Evolutionary conservation across 331 rosid species (phyloP), one percentile per base, ranked within the genome.

Genomic region (Acacia concinna): DNA sequence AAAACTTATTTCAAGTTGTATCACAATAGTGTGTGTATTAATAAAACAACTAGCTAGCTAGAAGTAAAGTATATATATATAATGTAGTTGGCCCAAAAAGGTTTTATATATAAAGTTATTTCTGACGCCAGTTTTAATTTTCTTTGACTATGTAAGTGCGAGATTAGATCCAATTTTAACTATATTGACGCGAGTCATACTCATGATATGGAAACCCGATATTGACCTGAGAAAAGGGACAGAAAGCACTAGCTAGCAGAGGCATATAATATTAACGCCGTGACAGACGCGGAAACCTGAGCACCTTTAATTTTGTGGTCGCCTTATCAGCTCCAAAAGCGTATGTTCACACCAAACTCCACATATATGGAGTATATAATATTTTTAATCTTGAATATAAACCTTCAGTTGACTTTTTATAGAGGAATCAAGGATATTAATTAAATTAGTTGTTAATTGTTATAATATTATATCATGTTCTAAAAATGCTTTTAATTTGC

Each of bases 331-430:
- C 2, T 46, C 38, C 6, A n/a, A 40, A 7, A 41, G 51, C 35
- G n/a, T 46, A 21, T 5, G 62, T 84, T 84, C 80, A 65, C 84
- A 76, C 82, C 34, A 60, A 34, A 68, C 13, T 1, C 6, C 38
- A 6, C 23, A 20, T 7, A 54, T 54, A n/a, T n/a, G n/a, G n/a
- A n/a, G n/a, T n/a, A n/a, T n/a, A n/a, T n/a, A n/a, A n/a, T n/a
- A n/a, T n/a, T n/a, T n/a, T n/a, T n/a, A n/a, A n/a, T n/a, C n/a
- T n/a, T n/a, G n/a, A n/a, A n/a, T n/a, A n/a, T n/a, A n/a, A n/a
- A n/a, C n/a, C n/a, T n/a, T n/a, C n/a, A n/a, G n/a, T n/a, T n/a
- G n/a, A n/a, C n/a, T n/a, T n/a, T n/a, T n/a, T n/a, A n/a, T n/a
- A n/a, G n/a, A n/a, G n/a, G 14, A 13, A 11, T 43, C n/a, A n/a